Base-by-base conservation (phyloP, 768 basidiomycete species). In the Macrolepiota dolichaula region DNA sequence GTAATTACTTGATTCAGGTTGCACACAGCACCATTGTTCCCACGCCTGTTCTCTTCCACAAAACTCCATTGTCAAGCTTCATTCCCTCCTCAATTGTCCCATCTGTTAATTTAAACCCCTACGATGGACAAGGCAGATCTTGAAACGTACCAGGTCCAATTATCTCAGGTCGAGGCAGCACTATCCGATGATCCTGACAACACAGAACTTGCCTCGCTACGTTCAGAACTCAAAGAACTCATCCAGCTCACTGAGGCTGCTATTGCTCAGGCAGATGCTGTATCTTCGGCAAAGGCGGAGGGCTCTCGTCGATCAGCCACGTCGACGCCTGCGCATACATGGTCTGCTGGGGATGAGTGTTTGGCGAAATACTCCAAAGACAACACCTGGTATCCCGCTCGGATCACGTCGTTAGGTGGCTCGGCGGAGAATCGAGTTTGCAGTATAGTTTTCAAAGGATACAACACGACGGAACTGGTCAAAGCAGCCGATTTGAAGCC, bases 371-470 rank as follows among this genome's bases (percentile, higher is more conserved):
- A 92, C 76, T 89, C 91, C 9, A 84, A 82, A 40, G 94, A 96
- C 73, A 88, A 89, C 46, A 77, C 79, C 62, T 95, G 89, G 86
- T 96, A 96, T 72, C 90, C 94, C 44, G 94, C 93, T 42, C 86
- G 92, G 27, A 92, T 96, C 75, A 90, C 87, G 19, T 88, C 86
- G 51, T 81, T 96, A 55, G 90, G 91, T 61, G 94, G 94, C 47
- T 87, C 91, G 27, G 76, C 83, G 58, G 89, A 92, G 59, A 91
- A 93, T 68, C 84, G 88, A 15, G 88, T 91, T 61, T 96, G 91
- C 78, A 92, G 87, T 72, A 89, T 96, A 68, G 82, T 94, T 37
- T 96, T 94, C 81, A 91, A 92, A 70, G 91, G 88, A 3, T 96
- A 96, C 79, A 92, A 94, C 71, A 90, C 89, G 29, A 94, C 94